These are phyloP conservation scores for Leishmania aethiopica DNA, from an alignment of 208 protist species.

Conservation along the genomic window DNA sequence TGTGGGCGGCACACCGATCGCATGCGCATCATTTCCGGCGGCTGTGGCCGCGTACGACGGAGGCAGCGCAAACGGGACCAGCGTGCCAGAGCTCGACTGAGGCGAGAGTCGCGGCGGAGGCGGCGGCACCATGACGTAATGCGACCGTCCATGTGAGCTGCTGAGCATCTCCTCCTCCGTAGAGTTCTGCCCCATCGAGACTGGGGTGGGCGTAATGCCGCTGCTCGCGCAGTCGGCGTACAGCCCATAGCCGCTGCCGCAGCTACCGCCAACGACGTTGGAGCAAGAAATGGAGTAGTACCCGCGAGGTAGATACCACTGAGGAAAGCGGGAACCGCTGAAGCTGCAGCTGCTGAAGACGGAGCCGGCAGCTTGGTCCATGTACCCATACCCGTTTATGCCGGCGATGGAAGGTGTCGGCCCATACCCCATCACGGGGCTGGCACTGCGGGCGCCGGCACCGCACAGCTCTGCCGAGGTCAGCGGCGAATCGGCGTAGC, in stretches of 20 bases:
- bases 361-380: not conserved
- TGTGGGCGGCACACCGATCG: not conserved
- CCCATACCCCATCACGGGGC: not conserved
- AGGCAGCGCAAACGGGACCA: conserved; percentile 7
- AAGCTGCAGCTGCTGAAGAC: conserved; percentile 24
- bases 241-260: not conserved
- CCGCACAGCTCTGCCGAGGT: conserved; percentile 25
- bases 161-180: conserved; percentile 25
- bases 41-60: conserved; percentile 6
- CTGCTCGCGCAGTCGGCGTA: conserved; percentile 1
- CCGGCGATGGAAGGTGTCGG: not conserved
- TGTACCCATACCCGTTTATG: not conserved
- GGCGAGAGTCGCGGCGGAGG: conserved; percentile 18
- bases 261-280: not conserved
- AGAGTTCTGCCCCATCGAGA: not conserved
- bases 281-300: conserved; percentile 7
- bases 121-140: not conserved
- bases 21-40: not conserved
- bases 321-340: conserved; percentile 29
- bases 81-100: not conserved
- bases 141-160: conserved; percentile 1
- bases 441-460: not conserved
- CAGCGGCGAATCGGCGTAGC: conserved; percentile 25
- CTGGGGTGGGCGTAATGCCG: conserved; percentile 3
- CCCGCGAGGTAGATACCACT: conserved; percentile 36